Evolutionary conservation across 495 filamentous ascomycete species (phyloP), one percentile per base, ranked within the genome.

Genomic region (Aspergillus coremiiformis): DNA sequence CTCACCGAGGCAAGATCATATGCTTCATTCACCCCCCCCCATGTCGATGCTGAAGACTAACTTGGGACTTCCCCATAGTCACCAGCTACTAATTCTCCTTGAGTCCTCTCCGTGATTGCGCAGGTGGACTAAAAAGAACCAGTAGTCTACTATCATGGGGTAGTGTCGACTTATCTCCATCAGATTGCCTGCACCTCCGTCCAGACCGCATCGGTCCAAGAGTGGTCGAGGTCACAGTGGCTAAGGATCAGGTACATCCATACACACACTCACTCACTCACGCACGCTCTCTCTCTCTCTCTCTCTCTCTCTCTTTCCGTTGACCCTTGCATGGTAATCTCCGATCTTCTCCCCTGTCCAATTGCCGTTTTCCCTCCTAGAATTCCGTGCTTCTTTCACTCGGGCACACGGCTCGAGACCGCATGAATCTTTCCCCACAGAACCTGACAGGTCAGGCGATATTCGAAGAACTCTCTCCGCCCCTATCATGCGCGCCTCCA

Each of bases 361-460:
- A 19, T 26, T 32, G 2, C 4, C 11, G 37, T 20, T 21, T 10
- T 10, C 17, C 37, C 37, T 12, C 17, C 19, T 21, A 14, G 17
- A 41, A 41, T 41, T 7, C 37, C 3, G 17, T 29, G 44, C 21
- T 21, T 30, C 26, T 11, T 17, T 33, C n/a, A 8, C 4, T 49
- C 49, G 48, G 49, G 14, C 43, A 51, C 49, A 35, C 54, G 53
- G 47, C 21, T 32, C 49, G 44, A 45, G 41, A 27, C 41, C 41
- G 47, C 50, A 44, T 49, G 51, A 44, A 46, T 14, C 33, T 23
- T 27, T 52, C 48, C 44, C 2, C 41, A 20, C 9, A 24, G 55
- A 42, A 26, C 24, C 19, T 53, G 54, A 46, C 46, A 53, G 51
- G 60, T 63, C 60, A 63, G 60, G 51, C 60, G 56, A 59, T 48